Conservation (phyloP, 2,329 filamentous ascomycete species). For the Aureobasidium sp. region DNA sequence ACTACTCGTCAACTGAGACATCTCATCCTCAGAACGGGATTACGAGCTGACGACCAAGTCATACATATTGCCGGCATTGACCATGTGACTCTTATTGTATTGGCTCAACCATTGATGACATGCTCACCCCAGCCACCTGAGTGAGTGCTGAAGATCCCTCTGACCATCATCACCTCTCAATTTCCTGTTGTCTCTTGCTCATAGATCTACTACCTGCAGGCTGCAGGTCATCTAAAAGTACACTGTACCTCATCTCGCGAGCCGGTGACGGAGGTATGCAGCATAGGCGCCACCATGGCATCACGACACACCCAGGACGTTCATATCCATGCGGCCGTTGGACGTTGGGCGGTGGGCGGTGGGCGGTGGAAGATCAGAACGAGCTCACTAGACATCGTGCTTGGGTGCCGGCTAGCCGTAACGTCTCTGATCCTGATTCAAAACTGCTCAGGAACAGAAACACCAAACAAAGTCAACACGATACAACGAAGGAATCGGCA, state of each 20-base stretch:
- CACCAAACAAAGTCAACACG: not conserved
- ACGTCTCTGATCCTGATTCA: not conserved
- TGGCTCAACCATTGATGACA: not conserved
- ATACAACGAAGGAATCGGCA: not conserved
- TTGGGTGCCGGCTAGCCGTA: conserved; percentile 7
- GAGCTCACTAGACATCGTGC: not conserved
- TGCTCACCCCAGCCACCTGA: not conserved
- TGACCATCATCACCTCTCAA: not conserved
- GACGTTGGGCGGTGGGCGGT: not conserved
- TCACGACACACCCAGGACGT: not conserved
- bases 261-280: conserved; percentile 2
- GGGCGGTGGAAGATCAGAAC: not conserved
- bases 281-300: not conserved
- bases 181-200: not conserved
- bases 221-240: conserved; percentile 7
- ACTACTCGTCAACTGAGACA: conserved; percentile 2
- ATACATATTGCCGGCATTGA: not conserved
- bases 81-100: not conserved
- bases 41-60: not conserved
- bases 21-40: not conserved
- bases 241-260: conserved; percentile 5
- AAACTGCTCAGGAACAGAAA: conserved; percentile 4
- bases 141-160: not conserved
- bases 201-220: not conserved
- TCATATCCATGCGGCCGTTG: conserved; percentile 1